Percentiles rank a stretch among this genome's conserved stretches.
phyloP scores from a whole-genome alignment of 768 basidiomycete species.

The Leucocoprinus sp. region DNA sequence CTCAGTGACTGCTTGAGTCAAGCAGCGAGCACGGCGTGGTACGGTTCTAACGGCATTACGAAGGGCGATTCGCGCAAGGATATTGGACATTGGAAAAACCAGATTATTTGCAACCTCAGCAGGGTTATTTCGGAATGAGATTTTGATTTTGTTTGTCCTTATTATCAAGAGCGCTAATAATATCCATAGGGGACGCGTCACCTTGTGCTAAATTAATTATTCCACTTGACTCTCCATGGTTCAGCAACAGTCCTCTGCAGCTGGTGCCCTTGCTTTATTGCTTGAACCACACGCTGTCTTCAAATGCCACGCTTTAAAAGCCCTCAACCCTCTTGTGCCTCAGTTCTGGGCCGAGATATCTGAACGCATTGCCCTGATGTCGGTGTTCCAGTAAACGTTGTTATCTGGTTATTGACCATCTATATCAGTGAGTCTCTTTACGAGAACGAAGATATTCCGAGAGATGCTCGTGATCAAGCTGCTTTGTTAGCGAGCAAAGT shows the following conservation, averaged over 20 bases:
- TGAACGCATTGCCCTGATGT: slow-evolving; percentile 88
- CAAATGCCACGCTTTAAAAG: slow-evolving; percentile 85
- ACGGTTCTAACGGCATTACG: slow-evolving; percentile 40
- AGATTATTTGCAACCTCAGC: slow-evolving; percentile 2
- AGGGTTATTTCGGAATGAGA: slow-evolving; percentile 30
- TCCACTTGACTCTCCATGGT: slow-evolving; percentile 44
- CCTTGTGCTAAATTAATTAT: slow-evolving; percentile 23
- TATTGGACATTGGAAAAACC: slow-evolving; percentile 34
- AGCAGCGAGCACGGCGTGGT: slow-evolving; percentile 28
- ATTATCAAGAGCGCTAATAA: slow-evolving; percentile 7
- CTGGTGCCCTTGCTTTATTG: slow-evolving; percentile 86
- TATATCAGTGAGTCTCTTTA: slow-evolving; percentile 75
- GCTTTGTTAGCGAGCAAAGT: slow-evolving; percentile 96
- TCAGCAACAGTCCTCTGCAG: slow-evolving; percentile 72
- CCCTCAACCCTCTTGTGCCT: slow-evolving; percentile 76
- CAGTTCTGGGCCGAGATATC: slow-evolving; percentile 99
- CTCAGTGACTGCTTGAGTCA: slow-evolving; percentile 30
- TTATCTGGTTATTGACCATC: slow-evolving; percentile 12
- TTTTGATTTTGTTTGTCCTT: slow-evolving; percentile 3
- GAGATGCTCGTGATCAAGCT: slow-evolving; percentile 70
- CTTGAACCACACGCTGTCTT: slow-evolving; percentile 82
- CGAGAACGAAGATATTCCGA: slow-evolving; percentile 71
- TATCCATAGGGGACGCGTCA: slow-evolving; percentile 33
- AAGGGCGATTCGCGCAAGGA: slow-evolving; percentile 36
- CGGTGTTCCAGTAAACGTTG: slow-evolving; percentile 24